Evolutionary conservation across 306 rosid genomes (phyloP).

Genomic region (Clitoria ternatea): DNA sequence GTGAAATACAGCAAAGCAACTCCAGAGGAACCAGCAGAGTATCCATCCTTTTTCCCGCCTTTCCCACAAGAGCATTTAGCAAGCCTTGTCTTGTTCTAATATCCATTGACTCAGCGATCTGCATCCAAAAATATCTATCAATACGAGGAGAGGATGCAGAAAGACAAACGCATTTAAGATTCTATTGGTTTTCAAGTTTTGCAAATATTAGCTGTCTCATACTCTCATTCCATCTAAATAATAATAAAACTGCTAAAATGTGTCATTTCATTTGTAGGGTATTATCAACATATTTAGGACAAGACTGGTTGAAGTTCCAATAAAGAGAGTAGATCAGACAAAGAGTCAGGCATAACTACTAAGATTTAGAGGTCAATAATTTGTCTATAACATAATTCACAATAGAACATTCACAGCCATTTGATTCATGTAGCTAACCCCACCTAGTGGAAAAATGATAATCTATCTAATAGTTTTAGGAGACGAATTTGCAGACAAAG

Average conservation of each 20-base stretch:
- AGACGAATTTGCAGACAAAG: neutral
- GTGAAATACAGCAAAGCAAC: constrained; percentile 79
- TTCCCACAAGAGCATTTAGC: constrained; percentile 88
- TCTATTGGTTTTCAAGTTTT: constrained; percentile 3
- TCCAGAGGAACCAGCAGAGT: constrained; percentile 89
- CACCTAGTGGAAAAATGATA: neutral
- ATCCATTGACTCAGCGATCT: constrained; percentile 92
- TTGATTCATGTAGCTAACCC: neutral
- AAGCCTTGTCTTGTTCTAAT: constrained; percentile 90
- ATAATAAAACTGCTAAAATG: neutral
- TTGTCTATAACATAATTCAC: neutral
- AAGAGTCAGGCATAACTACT: neutral
- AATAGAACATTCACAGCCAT: neutral
- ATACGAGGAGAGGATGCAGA: constrained; percentile 6
- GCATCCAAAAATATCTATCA: constrained; percentile 23
- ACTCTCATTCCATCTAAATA: constrained; percentile 17
- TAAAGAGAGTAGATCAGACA: neutral
- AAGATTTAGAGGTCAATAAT: neutral
- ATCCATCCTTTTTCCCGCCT: constrained; percentile 96
- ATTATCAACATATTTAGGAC: neutral
- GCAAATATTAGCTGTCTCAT: constrained; percentile 11
- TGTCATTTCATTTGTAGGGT: neutral
- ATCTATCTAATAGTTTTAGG: neutral
- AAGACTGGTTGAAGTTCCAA: neutral
- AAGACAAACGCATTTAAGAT: constrained; percentile 4